Conservation (phyloP, 2,329 filamentous ascomycete species). For the Dactylonectria macrodidyma region DNA sequence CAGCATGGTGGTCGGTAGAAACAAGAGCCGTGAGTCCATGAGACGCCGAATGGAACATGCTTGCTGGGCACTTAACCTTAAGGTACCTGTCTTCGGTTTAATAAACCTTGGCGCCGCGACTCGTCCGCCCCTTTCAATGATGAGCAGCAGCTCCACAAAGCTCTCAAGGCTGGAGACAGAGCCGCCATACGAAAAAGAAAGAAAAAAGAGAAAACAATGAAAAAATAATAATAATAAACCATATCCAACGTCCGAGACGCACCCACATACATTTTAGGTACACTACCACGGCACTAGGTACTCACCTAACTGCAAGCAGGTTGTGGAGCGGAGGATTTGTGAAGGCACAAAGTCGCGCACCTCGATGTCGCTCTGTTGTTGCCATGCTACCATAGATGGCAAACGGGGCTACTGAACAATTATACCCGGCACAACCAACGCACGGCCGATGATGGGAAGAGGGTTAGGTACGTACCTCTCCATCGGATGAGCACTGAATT, state of each 20-base stretch:
- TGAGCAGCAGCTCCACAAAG: constrained; percentile 1
- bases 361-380: constrained; percentile 17
- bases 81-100: not conserved
- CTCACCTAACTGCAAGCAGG: not conserved
- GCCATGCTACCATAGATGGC: constrained; percentile 21
- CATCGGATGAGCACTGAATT: constrained; percentile 11
- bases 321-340: constrained; percentile 26
- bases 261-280: constrained; percentile 11
- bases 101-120: constrained; percentile 6
- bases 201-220: not conserved
- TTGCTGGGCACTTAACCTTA: not conserved
- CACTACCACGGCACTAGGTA: no score
- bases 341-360: constrained; percentile 29
- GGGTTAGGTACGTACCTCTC: constrained; percentile 21
- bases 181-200: constrained; percentile 13
- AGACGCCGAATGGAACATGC: not conserved
- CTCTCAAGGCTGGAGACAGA: constrained; percentile 9
- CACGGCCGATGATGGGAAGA: constrained; percentile 22
- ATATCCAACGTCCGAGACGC: not conserved
- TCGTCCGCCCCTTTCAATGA: constrained; percentile 2
- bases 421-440: constrained; percentile 22
- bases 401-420: constrained; percentile 24
- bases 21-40: constrained; percentile 16
- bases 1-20: not conserved
- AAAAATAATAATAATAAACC: no score